Percentiles rank a stretch among this genome's conserved stretches.
These are phyloP conservation scores for Dillenia turbinata DNA, from an alignment of 164 flowering plant genomes.

Conservation along the genomic window DNA sequence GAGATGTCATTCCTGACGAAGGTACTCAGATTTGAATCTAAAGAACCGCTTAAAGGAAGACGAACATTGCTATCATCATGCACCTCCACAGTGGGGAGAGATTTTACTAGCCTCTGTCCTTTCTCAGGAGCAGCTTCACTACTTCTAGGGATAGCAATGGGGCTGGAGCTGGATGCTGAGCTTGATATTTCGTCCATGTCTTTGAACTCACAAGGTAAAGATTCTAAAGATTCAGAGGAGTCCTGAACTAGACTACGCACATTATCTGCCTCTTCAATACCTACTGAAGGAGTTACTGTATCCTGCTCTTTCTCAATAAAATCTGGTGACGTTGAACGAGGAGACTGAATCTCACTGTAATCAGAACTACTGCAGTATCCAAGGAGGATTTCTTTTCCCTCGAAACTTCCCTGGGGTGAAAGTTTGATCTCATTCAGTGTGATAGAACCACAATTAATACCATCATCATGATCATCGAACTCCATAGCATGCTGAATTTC, in stretches of 20 bases:
- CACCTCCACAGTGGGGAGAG: constrained; percentile 53
- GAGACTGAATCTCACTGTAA: constrained; percentile 7
- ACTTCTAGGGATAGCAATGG: constrained; percentile 33
- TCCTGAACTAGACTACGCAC: constrained; percentile 8
- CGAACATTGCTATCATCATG: constrained; percentile 15
- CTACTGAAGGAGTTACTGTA: constrained; percentile 12
- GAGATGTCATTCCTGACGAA: constrained; percentile 20
- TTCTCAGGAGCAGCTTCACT: constrained; percentile 17
- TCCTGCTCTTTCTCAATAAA: constrained; percentile 17
- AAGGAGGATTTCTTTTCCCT: constrained; percentile 52
- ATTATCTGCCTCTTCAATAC: constrained; percentile 16
- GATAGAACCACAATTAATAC: constrained; percentile 5
- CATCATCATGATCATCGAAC: constrained; percentile 10
- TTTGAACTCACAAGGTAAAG: constrained; percentile 17
- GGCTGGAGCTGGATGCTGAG: constrained; percentile 26
- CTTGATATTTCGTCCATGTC: constrained; percentile 20
- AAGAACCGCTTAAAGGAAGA: constrained; percentile 44
- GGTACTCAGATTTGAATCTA: constrained; percentile 37
- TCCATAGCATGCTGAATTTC: constrained; percentile 13
- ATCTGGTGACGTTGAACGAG: constrained; percentile 18
- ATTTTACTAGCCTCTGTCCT: constrained; percentile 27
- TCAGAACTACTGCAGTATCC: constrained; percentile 38
- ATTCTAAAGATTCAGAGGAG: constrained; percentile 19
- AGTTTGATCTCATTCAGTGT: constrained; percentile 2
- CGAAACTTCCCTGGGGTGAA: constrained; percentile 22